These are phyloP conservation scores for Spencermartinsiella ligniputridi DNA, from an alignment of 1,139 yeast species.

Conservation along the genomic window DNA sequence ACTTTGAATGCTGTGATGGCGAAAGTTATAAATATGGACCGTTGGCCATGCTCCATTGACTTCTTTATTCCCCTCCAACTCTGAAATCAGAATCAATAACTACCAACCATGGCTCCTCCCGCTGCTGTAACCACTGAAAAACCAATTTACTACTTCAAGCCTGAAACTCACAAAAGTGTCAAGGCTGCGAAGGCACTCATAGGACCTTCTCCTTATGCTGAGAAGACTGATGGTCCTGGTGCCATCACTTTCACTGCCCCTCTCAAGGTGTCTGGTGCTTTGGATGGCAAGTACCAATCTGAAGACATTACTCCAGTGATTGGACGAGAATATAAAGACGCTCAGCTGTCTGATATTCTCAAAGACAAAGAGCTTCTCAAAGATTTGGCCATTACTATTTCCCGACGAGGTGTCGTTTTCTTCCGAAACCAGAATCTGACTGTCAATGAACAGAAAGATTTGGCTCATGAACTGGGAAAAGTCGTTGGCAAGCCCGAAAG, in stretches of 20 bases:
- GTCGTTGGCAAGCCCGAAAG: slow-evolving; percentile 64
- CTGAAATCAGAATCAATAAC: no score
- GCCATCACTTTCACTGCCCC: slow-evolving; percentile 17
- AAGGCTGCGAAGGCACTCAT: slow-evolving; percentile 10
- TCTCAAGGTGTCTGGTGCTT: slow-evolving; percentile 18
- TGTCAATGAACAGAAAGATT: slow-evolving; percentile 47
- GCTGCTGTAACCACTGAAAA: slow-evolving; percentile 2
- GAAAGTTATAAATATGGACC: no score
- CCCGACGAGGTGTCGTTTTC: slow-evolving; percentile 63
- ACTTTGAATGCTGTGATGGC: no score
- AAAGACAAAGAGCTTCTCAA: slow-evolving; percentile 44
- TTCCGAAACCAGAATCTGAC: slow-evolving; percentile 64
- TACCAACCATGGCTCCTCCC: slow-evolving; percentile 1
- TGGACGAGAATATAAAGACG: slow-evolving; percentile 29
- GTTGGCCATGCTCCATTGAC: no score
- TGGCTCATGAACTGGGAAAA: slow-evolving; percentile 56
- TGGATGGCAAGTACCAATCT: slow-evolving; percentile 26
- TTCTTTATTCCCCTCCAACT: no score
- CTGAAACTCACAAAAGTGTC: slow-evolving; percentile 14
- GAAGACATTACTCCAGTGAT: slow-evolving; percentile 30
- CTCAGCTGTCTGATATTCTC: slow-evolving; percentile 43
- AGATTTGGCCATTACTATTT: slow-evolving; percentile 59
- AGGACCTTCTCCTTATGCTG: slow-evolving; percentile 28
- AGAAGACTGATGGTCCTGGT: slow-evolving; percentile 18
- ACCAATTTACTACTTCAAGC: slow-evolving; percentile 4